Evolutionary conservation across 768 basidiomycete genomes (phyloP), one percentile per base, ranked within the genome.

Genomic region (Coprinopsis cinerea): DNA sequence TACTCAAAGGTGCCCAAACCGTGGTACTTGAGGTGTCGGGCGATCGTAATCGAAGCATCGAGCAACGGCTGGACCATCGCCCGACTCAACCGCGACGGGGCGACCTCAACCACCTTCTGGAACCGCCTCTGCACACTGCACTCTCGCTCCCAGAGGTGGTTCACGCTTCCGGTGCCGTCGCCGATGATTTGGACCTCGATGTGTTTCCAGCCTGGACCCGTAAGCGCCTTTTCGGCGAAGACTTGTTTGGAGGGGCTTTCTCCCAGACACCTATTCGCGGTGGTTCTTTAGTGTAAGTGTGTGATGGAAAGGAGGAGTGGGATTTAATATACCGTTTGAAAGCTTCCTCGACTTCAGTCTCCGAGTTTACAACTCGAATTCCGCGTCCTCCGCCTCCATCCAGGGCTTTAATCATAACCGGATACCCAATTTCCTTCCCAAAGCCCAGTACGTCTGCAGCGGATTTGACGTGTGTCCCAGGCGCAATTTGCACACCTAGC

Each of bases 1-100:
- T 88, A 93, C 69, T 94, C 92, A 37, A 86, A 88, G 15, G 91
- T 93, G 48, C 92, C 90, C 14, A 92, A 87, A 57, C 91, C 90
- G 53, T 82, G 75, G 69, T 94, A 94, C 20, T 78, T 76, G 51
- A 93, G 81, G 32, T 81, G 78, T 57, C 70, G 74, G 43, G 86
- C 88, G 50, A 93, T 76, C 68, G 82, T 91, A 62, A 89, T 76
- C 3, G 92, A 91, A 54, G 90, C 87, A 26, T 68, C 63, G 28
- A 87, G 61, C 53, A 94, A 81, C 14, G 80, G 81, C 57, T 81
- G 76, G 47, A 90, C 76, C 42, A 81, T 67, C 36, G 79, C 74
- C 18, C 88, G 82, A 35, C 82, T 74, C 39, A 92, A 78, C 58
- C 85, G 83, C 14, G 92, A 90, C 28, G 92, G 92, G 1, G 91